Evolutionary conservation across 2,329 filamentous ascomycete genomes (phyloP).

Genomic region (Botrytis elliptica): DNA sequence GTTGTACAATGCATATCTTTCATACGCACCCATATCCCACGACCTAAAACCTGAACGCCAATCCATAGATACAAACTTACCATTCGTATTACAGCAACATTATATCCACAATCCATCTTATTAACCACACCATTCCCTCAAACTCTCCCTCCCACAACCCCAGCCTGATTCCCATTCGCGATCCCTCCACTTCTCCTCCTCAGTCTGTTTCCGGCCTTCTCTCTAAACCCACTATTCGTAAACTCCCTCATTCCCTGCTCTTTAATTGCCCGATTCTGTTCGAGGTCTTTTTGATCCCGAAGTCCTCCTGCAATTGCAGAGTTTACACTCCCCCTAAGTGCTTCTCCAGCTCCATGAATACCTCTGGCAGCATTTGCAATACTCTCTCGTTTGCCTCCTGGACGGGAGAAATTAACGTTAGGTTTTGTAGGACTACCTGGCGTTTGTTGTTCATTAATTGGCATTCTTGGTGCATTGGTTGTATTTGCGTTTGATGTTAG

Average conservation of each 20-base stretch:
- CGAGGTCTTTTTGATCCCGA: conserved; percentile 12
- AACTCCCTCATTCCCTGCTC: conserved; percentile 19
- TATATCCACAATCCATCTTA: neutral
- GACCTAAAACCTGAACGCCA: neutral
- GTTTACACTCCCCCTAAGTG: conserved; percentile 16
- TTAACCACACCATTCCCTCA: neutral
- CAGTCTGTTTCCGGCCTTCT: conserved; percentile 78
- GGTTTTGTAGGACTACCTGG: neutral
- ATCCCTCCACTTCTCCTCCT: conserved; percentile 39
- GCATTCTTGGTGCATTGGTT: neutral
- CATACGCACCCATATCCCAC: neutral
- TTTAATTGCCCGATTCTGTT: conserved; percentile 12
- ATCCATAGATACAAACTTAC: neutral
- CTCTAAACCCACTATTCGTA: conserved; percentile 74
- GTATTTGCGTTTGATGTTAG: neutral
- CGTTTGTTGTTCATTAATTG: conserved; percentile 8
- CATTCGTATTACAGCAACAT: neutral
- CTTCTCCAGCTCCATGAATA: conserved; percentile 20
- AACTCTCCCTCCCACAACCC: neutral
- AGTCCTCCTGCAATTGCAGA: conserved; percentile 12
- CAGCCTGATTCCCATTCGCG: neutral
- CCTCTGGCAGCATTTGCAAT: conserved; percentile 11
- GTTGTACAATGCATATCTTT: neutral
- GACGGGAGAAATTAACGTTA: conserved; percentile 16
- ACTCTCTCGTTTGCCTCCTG: conserved; percentile 8